Percentiles rank a stretch among this genome's conserved stretches.
These are phyloP conservation scores for Lachancea lanzarotensis DNA, from an alignment of 805 yeast species.

Conservation along the genomic window DNA sequence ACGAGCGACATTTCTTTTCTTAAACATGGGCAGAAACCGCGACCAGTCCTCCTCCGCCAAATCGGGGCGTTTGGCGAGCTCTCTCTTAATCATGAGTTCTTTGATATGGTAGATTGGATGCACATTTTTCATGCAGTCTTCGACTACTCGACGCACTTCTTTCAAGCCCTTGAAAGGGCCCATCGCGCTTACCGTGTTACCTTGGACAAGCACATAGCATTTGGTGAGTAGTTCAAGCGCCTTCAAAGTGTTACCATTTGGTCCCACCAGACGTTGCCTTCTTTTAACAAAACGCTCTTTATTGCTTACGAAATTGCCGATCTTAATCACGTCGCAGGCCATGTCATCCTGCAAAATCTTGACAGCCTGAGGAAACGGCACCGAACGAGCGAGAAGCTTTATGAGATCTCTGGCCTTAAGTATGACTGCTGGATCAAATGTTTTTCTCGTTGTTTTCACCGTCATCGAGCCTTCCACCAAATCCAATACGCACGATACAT, in stretches of 20 bases:
- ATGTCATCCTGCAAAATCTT: conserved; percentile 85
- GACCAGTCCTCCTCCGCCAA: conserved; percentile 95
- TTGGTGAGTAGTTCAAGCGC: conserved; percentile 93
- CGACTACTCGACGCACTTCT: conserved; percentile 87
- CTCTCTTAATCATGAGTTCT: conserved; percentile 95
- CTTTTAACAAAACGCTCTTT: conserved; percentile 93
- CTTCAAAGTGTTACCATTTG: conserved; percentile 92
- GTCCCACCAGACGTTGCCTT: conserved; percentile 94
- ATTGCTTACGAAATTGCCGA: conserved; percentile 80
- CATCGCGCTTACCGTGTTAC: conserved; percentile 95
- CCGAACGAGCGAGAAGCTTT: conserved; percentile 89
- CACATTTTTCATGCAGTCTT: conserved; percentile 93
- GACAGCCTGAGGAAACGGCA: conserved; percentile 93
- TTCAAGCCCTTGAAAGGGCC: conserved; percentile 93
- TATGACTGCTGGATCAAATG: conserved; percentile 90
- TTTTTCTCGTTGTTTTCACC: conserved; percentile 90
- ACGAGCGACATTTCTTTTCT: conserved; percentile 92
- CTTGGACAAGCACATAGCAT: conserved; percentile 94
- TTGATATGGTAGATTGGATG: conserved; percentile 98
- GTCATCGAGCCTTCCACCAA: conserved; percentile 97
- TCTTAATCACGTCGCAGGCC: conserved; percentile 94
- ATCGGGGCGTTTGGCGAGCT: conserved; percentile 90
- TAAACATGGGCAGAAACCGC: conserved; percentile 91
- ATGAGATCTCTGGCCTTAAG: conserved; percentile 92
- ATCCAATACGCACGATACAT: conserved; percentile 78